Evolutionary conservation across 305 asterid genomes (phyloP), one percentile per base, ranked within the genome.

Genomic region (Fraxinus ornus): DNA sequence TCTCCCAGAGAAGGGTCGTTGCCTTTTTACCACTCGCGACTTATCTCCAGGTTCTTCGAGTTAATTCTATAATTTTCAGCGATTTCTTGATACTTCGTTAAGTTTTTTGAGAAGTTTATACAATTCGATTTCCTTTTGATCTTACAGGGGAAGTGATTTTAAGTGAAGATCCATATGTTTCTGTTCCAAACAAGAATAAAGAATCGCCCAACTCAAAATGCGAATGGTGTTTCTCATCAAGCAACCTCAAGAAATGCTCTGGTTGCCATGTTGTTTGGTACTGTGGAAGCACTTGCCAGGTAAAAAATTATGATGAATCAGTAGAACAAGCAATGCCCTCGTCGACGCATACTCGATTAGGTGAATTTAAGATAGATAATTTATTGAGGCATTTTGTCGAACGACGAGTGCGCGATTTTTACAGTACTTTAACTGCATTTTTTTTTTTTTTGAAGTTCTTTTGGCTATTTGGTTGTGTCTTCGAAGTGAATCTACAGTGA

Each of bases 261-360:
- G 92, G 92, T 84, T 96, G 99, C 64, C 97, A 89, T 78, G 88
- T 93, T 79, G 97, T 91, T 80, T 92, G 84, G 88, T 96, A 96
- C 86, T 96, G 99, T 79, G 88, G 95, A 88, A 86, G 90, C 83
- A 76, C 82, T 17, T 96, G 98, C 86, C 99, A 96, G 98, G 98
- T 95, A 83, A 81, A 55, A 41, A 4, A 5, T 71, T 13, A 30
- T 3, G 44, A 71, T 32, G 41, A 4, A 70, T 7, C 9, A 71
- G 76, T 71, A 17, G 13, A 13, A 5, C 19, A 71, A 71, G 44
- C 22, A 71, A 28, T 28, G 41, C 44, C 39, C 2, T 30, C 44
- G 36, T 71, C 5, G 24, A 71, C 17, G 22, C 32, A 6, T 10
- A 15, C 22, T 35, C 33, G 44, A 71, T n/a, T 13, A 0, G 76